phyloP scores from a whole-genome alignment of 305 asterid genomes.

The Solanum hybrid region DNA sequence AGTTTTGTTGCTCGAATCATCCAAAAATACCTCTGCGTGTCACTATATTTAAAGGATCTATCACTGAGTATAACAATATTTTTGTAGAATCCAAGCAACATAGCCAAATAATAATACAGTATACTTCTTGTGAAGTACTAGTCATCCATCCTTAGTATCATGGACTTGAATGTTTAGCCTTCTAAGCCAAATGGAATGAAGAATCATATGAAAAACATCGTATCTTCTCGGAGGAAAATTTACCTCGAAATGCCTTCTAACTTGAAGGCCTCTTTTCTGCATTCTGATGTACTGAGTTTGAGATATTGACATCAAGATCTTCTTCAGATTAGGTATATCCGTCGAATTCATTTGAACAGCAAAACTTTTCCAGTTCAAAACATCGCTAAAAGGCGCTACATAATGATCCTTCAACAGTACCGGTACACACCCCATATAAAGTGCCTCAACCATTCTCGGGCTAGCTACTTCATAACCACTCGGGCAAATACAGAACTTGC shows the following conservation, averaged over 20 bases:
- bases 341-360: background rate
- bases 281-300: background rate
- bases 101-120: background rate
- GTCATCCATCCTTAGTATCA: background rate
- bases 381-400: background rate
- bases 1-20: background rate
- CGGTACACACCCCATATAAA: background rate
- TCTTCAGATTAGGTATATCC: background rate
- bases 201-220: constrained; percentile 3
- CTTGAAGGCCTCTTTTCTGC: background rate
- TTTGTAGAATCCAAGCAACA: background rate
- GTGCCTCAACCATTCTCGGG: constrained; percentile 4
- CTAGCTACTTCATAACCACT: constrained; percentile 3
- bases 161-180: background rate
- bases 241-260: background rate
- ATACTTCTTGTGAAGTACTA: background rate
- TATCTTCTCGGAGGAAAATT: background rate
- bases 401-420: background rate
- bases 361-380: constrained; percentile 2
- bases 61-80: background rate
- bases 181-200: background rate
- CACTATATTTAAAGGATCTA: background rate
- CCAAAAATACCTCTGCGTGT: background rate
- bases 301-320: background rate
- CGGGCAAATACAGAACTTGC: background rate